Evolutionary conservation across 225 moss, liverwort and hornwort species (phyloP).

Genomic region (Pseudoscleropodium purum): DNA sequence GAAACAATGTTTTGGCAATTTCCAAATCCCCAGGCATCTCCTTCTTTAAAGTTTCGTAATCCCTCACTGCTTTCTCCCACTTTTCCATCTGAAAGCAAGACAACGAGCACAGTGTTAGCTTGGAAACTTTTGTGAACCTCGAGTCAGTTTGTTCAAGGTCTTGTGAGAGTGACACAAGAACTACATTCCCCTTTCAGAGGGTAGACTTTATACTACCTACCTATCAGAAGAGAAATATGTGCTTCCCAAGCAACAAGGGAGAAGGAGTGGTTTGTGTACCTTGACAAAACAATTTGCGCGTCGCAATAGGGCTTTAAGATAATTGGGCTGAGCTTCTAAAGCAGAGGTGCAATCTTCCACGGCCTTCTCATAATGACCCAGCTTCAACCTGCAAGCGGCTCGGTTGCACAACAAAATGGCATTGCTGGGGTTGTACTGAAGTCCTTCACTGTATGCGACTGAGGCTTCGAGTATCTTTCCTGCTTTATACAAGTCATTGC

Average conservation of each 20-base stretch:
- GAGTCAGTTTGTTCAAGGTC: not conserved
- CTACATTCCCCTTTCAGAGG: not conserved
- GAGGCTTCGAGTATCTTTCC: conserved; percentile 70
- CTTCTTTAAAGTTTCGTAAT: conserved; percentile 73
- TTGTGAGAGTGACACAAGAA: not conserved
- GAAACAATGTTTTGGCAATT: conserved; percentile 61
- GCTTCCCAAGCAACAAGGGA: not conserved
- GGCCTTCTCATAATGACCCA: conserved; percentile 93
- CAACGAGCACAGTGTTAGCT: not conserved
- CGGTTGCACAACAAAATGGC: conserved; percentile 82
- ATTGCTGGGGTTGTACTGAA: conserved; percentile 61
- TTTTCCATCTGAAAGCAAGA: conserved; percentile 61
- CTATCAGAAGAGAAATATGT: not conserved
- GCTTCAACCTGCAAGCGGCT: conserved; percentile 82
- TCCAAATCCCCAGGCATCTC: conserved; percentile 76
- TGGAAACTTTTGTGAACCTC: not conserved
- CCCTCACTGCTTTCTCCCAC: conserved; percentile 75
- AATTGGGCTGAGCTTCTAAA: conserved; percentile 83
- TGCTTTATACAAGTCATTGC: conserved; percentile 79
- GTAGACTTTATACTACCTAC: not conserved
- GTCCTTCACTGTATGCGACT: conserved; percentile 80
- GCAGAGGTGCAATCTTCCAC: conserved; percentile 96
- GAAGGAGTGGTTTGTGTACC: conserved; percentile 13
- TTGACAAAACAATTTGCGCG: conserved; percentile 72
- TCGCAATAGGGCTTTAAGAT: conserved; percentile 79